phyloP scores from a whole-genome alignment of 2,329 filamentous ascomycete genomes.

The Gliomastix tumulicola region DNA sequence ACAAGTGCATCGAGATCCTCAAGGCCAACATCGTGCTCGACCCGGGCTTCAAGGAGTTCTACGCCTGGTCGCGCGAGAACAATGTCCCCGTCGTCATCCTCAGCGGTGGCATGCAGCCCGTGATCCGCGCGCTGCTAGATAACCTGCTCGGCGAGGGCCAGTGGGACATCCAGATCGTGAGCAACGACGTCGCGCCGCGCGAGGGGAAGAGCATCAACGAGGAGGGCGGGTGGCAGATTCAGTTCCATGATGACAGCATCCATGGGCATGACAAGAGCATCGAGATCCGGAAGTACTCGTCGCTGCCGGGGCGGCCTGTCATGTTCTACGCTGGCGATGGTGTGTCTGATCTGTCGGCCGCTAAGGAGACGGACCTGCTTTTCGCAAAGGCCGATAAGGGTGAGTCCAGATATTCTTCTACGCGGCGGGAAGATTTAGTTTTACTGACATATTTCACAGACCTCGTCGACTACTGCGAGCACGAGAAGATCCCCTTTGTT shows the following conservation, averaged over 20 bases:
- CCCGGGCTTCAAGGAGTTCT: slow-evolving; percentile 82
- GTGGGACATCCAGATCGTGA: slow-evolving; percentile 84
- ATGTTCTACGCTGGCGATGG: slow-evolving; percentile 96
- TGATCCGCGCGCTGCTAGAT: slow-evolving; percentile 78
- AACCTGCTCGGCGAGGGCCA: slow-evolving; percentile 71
- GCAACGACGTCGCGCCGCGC: slow-evolving; percentile 67
- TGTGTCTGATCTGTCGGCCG: slow-evolving; percentile 86
- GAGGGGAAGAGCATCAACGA: slow-evolving; percentile 68
- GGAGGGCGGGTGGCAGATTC: slow-evolving; percentile 77
- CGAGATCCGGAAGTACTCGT: slow-evolving; percentile 81
- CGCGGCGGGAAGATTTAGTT: too few species aligned
- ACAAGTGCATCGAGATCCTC: slow-evolving; percentile 73
- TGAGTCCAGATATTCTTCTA: too few species aligned
- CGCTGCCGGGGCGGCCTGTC: slow-evolving; percentile 67
- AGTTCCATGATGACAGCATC: slow-evolving; percentile 33
- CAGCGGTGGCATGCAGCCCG: slow-evolving; percentile 85
- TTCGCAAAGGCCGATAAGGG: slow-evolving; percentile 90
- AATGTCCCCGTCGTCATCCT: slow-evolving; percentile 91
- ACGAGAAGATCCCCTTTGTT: slow-evolving; percentile 78
- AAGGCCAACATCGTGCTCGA: slow-evolving; percentile 82
- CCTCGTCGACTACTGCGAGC: slow-evolving; percentile 79
- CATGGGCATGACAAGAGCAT: slow-evolving; percentile 98
- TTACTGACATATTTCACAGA: slow-evolving; percentile 45
- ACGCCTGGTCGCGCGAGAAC: slow-evolving; percentile 70
- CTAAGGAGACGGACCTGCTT: slow-evolving; percentile 84